phyloP scores from a whole-genome alignment of 495 filamentous ascomycete genomes.

The Penicillium coffeae region DNA sequence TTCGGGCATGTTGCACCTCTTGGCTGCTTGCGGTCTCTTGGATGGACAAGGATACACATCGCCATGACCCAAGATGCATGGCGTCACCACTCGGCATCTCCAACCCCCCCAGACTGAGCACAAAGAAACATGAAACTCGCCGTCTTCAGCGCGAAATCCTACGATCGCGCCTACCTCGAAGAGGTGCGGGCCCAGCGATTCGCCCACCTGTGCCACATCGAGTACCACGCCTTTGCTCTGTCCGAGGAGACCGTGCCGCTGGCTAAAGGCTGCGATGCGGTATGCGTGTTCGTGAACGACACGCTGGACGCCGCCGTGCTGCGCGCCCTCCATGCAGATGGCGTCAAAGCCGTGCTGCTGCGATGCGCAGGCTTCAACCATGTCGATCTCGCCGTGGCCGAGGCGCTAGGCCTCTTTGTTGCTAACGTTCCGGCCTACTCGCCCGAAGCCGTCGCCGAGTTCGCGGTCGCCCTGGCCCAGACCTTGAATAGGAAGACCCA shows the following conservation, averaged over 20 bases:
- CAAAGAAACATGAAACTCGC: slow-evolving; percentile 50
- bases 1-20: no score
- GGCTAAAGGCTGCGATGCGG: slow-evolving; percentile 49
- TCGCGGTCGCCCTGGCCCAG: slow-evolving; percentile 62
- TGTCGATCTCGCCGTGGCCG: slow-evolving; percentile 55
- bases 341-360: slow-evolving; percentile 56
- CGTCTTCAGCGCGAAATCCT: slow-evolving; percentile 60
- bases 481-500: slow-evolving; percentile 69
- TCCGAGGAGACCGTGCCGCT: slow-evolving; percentile 53
- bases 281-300: slow-evolving; percentile 74
- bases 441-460: slow-evolving; percentile 71
- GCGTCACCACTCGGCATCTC: no score
- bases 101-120: background rate
- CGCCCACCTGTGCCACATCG: slow-evolving; percentile 32
- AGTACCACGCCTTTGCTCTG: slow-evolving; percentile 55
- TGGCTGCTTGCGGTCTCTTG: no score
- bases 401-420: slow-evolving; percentile 57
- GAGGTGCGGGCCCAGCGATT: slow-evolving; percentile 21
- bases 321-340: slow-evolving; percentile 38
- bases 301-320: slow-evolving; percentile 49
- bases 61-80: no score
- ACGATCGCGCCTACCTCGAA: slow-evolving; percentile 52
- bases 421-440: slow-evolving; percentile 66
- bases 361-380: slow-evolving; percentile 73
- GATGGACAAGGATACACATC: no score